phyloP scores from a whole-genome alignment of 768 basidiomycete species.

The Hericium erinaceus region DNA sequence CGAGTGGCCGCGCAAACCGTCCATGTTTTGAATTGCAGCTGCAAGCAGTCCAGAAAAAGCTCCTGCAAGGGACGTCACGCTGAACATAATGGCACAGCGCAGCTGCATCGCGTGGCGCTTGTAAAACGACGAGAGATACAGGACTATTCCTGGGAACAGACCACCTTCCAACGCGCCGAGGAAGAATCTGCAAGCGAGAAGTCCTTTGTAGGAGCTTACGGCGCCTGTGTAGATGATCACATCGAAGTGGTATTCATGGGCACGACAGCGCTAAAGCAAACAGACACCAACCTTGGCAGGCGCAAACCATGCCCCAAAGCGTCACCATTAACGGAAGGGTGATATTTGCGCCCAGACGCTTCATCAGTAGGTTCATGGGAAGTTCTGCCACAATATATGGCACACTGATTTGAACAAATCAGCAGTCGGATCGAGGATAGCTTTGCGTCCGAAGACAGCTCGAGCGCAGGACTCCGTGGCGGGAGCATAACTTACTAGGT shows the following conservation, averaged over 20 bases:
- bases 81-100: slow-evolving; percentile 34
- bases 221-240: slow-evolving; percentile 24
- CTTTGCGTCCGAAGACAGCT: slow-evolving; percentile 1
- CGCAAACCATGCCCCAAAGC: slow-evolving; percentile 59
- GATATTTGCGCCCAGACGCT: slow-evolving; percentile 47
- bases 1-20: slow-evolving; percentile 39
- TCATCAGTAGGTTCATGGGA: slow-evolving; percentile 18
- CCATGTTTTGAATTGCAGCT: slow-evolving; percentile 47
- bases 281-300: slow-evolving; percentile 42
- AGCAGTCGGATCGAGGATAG: neutral
- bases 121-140: slow-evolving; percentile 22
- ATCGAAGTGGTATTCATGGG: neutral
- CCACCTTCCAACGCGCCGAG: slow-evolving; percentile 50
- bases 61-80: slow-evolving; percentile 38
- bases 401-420: slow-evolving; percentile 17
- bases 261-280: neutral
- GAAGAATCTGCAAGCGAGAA: slow-evolving; percentile 40
- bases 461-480: neutral
- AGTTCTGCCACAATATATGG: slow-evolving; percentile 20
- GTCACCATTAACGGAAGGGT: slow-evolving; percentile 54
- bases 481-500: slow-evolving; percentile 1
- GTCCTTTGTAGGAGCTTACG: slow-evolving; percentile 40
- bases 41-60: slow-evolving; percentile 61
- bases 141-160: slow-evolving; percentile 32
- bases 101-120: slow-evolving; percentile 21